Base-by-base conservation (phyloP, 1,284 basidiomycete species). In the Tremellales sp. region DNA sequence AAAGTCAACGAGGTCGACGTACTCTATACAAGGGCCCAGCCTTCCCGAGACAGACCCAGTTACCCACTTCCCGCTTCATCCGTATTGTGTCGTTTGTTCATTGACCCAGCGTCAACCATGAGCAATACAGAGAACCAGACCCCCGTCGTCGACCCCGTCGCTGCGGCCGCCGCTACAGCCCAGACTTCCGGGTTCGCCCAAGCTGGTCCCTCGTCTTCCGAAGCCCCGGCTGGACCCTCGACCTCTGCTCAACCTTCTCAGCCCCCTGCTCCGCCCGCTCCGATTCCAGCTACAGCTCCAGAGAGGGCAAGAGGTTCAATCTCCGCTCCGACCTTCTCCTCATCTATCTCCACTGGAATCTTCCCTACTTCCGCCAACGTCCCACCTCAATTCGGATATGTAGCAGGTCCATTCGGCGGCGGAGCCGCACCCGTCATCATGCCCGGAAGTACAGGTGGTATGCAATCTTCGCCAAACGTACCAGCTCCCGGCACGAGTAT, bases 141-240 rank as follows among this genome's bases (percentile, higher is more conserved):
- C 6, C 13, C 5, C 6, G 19, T 36, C 13, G 13, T 36, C 15
- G 33, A 36, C 13, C 33, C 33, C 15, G 33, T 36, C 33, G 33
- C 33, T 6, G n/a, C n/a, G n/a, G 33, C 49, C 4, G 49, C 50
- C 6, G 56, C 56, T 4, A 64, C 62, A 12, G 62, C 62, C 23
- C 54, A 58, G 17, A 64, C 62, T 1, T 48, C 46, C 2, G 62
- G 62, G 6, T 64, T 62, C 46, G 58, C 48, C 21, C 35, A 60
- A 33, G 57, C 61, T 25, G 51, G 39, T 17, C 33, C 19, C n/a
- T 22, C 25, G 39, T 35, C 43, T 22, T 19, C 40, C 33, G 15
- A 8, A 6, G 15, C 33, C 15, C 13, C 33, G 15, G 33, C 29
- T 31, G 33, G 29, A 15, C 41, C 21, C 12, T 19, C 25, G 21